These are phyloP conservation scores for Microstroma glucosiphilum DNA, from an alignment of 1,284 basidiomycete genomes.

Conservation along the genomic window DNA sequence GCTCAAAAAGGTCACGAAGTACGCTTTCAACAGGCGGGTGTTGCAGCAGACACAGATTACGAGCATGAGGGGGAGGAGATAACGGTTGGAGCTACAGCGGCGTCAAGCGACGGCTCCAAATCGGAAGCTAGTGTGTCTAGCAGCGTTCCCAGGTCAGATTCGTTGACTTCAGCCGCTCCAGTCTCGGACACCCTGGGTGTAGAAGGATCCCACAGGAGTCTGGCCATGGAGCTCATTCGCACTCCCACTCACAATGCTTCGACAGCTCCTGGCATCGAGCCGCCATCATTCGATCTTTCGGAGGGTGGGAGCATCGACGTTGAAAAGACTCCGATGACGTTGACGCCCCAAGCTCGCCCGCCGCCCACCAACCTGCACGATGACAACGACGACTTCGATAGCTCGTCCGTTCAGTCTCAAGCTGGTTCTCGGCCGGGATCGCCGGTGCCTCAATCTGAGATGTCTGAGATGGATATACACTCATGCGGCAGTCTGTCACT, in stretches of 20 bases:
- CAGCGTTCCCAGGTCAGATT: not conserved
- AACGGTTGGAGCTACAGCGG: conserved; percentile 15
- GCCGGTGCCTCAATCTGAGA: conserved; percentile 16
- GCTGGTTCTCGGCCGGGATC: conserved; percentile 43
- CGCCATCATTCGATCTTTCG: conserved; percentile 28
- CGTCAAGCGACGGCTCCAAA: conserved; percentile 1
- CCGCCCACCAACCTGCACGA: conserved; percentile 5
- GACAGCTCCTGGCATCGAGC: conserved; percentile 17
- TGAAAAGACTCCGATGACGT: not conserved
- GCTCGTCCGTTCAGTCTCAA: conserved; percentile 43
- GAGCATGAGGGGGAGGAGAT: conserved; percentile 21
- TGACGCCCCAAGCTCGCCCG: conserved; percentile 8
- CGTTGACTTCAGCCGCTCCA: too few relatives aligned
- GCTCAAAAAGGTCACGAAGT: conserved; percentile 53
- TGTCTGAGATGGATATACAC: conserved; percentile 1
- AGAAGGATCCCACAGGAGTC: not conserved
- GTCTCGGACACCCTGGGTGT: too few relatives aligned
- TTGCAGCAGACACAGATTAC: conserved; percentile 31
- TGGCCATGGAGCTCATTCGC: conserved; percentile 18
- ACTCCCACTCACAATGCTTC: conserved; percentile 38
- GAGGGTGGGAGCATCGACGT: not conserved
- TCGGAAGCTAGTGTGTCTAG: not conserved
- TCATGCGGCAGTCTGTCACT: not conserved
- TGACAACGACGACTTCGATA: conserved; percentile 26
- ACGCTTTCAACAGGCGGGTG: conserved; percentile 54